A percentile compares a stretch with the other conserved stretches of the same genome.
Evolutionary conservation across 148 eudicot genomes (phyloP).

Genomic region (Camellia lanceoleosa): DNA sequence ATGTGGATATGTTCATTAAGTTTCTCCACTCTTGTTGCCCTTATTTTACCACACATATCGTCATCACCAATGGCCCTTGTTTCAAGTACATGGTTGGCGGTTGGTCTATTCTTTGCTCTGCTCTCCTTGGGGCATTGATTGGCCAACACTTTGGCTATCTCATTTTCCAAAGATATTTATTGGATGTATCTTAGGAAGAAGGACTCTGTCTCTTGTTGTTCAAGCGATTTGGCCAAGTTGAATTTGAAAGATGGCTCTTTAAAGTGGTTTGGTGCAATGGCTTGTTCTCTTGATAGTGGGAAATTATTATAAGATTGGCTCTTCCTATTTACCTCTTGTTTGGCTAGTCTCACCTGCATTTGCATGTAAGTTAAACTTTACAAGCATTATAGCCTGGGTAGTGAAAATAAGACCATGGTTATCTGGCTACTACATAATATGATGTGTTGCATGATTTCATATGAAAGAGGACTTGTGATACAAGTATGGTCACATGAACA

Average conservation of each 20-base stretch:
- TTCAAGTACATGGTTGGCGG: slow-evolving; percentile 67
- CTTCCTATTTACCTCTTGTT: slow-evolving; percentile 70
- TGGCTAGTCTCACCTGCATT: slow-evolving; percentile 92
- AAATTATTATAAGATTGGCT: slow-evolving; percentile 66
- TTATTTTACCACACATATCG: slow-evolving; percentile 57
- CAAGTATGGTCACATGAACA: neutral
- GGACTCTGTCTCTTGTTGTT: slow-evolving; percentile 28
- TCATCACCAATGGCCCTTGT: slow-evolving; percentile 66
- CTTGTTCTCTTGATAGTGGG: slow-evolving; percentile 54
- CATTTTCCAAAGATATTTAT: slow-evolving; percentile 51
- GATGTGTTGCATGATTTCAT: neutral
- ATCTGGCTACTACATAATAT: neutral
- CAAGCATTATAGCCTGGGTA: neutral
- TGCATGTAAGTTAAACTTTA: slow-evolving; percentile 67
- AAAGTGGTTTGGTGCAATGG: slow-evolving; percentile 88
- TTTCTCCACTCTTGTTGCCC: slow-evolving; percentile 61
- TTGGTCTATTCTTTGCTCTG: slow-evolving; percentile 85
- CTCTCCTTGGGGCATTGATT: slow-evolving; percentile 86
- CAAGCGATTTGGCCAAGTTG: slow-evolving; percentile 61
- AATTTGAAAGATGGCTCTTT: slow-evolving; percentile 93
- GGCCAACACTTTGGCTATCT: slow-evolving; percentile 81
- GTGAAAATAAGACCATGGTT: slow-evolving; percentile 1
- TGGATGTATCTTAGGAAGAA: slow-evolving; percentile 28
- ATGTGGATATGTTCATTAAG: slow-evolving; percentile 80
- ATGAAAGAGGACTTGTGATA: neutral